Conservation (phyloP, 23 red algal genomes). For the Gracilaria caudata region DNA sequence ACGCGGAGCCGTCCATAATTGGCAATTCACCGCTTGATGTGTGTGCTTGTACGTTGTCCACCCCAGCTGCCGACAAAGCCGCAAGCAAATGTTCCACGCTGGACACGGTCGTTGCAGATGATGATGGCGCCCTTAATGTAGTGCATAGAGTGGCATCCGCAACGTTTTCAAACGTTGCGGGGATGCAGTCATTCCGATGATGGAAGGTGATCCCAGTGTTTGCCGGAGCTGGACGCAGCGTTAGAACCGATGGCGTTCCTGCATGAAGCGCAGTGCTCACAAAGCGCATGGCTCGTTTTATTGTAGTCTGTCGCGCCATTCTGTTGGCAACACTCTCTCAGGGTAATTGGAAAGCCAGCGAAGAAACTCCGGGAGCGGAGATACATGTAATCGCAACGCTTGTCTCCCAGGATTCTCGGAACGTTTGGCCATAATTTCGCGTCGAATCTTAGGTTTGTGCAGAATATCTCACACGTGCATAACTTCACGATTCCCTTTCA, state of each 20-base stretch:
- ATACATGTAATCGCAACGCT: conserved; percentile 1
- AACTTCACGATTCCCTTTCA: neutral
- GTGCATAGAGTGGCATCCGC: conserved; percentile 15
- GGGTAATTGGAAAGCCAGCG: neutral
- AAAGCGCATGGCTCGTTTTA: conserved; percentile 41
- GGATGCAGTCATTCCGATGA: conserved; percentile 33
- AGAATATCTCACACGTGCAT: conserved; percentile 9
- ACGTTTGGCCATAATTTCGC: conserved; percentile 26
- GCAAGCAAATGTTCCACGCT: conserved; percentile 42
- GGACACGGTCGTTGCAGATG: conserved; percentile 21
- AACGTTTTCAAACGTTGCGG: conserved; percentile 40
- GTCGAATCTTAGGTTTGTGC: neutral
- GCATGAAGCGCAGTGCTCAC: conserved; percentile 38
- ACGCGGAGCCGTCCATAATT: conserved; percentile 49
- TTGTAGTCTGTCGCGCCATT: conserved; percentile 41
- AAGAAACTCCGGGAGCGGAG: neutral
- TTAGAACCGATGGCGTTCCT: conserved; percentile 32
- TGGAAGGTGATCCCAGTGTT: conserved; percentile 41
- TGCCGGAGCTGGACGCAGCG: conserved; percentile 40
- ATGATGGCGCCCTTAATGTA: conserved; percentile 24
- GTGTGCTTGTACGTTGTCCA: conserved; percentile 50
- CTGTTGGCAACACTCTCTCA: neutral
- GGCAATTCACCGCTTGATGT: conserved; percentile 25
- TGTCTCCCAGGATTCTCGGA: neutral
- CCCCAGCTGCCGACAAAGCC: conserved; percentile 41